Percentiles rank a stretch among this genome's conserved stretches.
phyloP scores from a whole-genome alignment of 768 basidiomycete genomes.

The Termitomyces sp. region DNA sequence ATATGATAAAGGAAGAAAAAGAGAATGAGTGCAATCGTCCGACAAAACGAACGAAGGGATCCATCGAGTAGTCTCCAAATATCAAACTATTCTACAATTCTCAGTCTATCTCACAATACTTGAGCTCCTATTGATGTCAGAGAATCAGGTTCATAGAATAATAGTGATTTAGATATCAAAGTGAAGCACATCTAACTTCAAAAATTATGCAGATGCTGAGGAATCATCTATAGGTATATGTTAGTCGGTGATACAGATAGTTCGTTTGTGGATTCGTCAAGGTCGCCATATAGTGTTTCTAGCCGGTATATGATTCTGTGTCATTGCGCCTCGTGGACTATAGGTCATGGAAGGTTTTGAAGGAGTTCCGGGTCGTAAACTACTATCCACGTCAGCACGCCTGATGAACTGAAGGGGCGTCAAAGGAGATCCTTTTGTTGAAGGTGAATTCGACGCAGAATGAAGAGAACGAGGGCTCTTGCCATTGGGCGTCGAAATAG shows the following conservation, averaged over 20 bases:
- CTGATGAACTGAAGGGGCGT: constrained; percentile 83
- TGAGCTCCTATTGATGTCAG: not conserved
- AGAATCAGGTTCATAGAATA: not conserved
- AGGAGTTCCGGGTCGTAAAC: constrained; percentile 58
- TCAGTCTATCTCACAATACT: not conserved
- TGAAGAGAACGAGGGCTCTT: constrained; percentile 45
- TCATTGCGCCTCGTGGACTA: constrained; percentile 32
- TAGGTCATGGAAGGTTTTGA: constrained; percentile 41
- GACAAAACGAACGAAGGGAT: constrained; percentile 6
- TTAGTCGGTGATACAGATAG: not conserved
- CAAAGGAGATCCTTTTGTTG: constrained; percentile 66
- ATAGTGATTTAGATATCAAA: not conserved
- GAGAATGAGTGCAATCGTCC: not conserved
- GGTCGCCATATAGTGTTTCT: constrained; percentile 65
- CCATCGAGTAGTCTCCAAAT: not conserved
- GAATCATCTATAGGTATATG: not conserved
- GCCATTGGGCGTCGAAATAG: constrained; percentile 52
- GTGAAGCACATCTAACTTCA: not conserved
- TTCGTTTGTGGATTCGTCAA: constrained; percentile 21
- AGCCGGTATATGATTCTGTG: constrained; percentile 38
- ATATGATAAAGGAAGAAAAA: not conserved
- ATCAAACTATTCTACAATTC: not conserved
- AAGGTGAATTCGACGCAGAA: constrained; percentile 33
- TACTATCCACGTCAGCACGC: constrained; percentile 60
- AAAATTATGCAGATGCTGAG: not conserved